A percentile compares a stretch with the other conserved stretches of the same genome.
phyloP scores from a whole-genome alignment of 2,329 filamentous ascomycete genomes.

The Metarhizium brunneum region DNA sequence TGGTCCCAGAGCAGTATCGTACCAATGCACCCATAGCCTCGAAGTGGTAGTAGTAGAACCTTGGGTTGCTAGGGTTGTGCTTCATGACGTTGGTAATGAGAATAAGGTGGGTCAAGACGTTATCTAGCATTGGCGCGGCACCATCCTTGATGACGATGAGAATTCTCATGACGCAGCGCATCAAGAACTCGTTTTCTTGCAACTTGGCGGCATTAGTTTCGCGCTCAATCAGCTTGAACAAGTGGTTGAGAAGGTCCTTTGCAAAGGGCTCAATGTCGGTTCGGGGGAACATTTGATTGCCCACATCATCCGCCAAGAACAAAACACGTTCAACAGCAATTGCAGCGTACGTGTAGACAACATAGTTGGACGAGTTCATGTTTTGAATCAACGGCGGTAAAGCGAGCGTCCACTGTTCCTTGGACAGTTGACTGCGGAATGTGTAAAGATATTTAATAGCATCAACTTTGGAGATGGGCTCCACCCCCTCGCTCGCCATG shows the following conservation, averaged over 20 bases:
- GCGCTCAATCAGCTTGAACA: conserved; percentile 86
- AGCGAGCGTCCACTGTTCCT: conserved; percentile 83
- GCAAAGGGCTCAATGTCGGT: conserved; percentile 71
- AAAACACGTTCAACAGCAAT: conserved; percentile 93
- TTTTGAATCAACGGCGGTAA: conserved; percentile 88
- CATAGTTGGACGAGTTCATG: conserved; percentile 81
- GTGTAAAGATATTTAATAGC: conserved; percentile 97
- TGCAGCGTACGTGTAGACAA: conserved; percentile 94
- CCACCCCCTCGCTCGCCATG: conserved; percentile 54
- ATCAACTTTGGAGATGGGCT: conserved; percentile 90
- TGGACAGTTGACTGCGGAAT: conserved; percentile 89
- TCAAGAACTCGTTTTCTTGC: conserved; percentile 97
- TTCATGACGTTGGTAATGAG: conserved; percentile 88
- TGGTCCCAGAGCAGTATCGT: conserved; percentile 51
- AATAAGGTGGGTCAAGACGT: conserved; percentile 74
- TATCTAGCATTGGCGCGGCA: conserved; percentile 63
- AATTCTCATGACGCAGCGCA: conserved; percentile 97
- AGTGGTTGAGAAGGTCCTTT: conserved; percentile 77
- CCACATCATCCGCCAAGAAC: conserved; percentile 67
- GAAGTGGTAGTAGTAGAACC: conserved; percentile 98
- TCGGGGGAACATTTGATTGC: conserved; percentile 70
- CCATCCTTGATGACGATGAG: conserved; percentile 87
- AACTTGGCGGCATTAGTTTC: conserved; percentile 81
- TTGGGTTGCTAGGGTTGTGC: conserved; percentile 90
- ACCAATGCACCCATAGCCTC: conserved; percentile 89